Base-by-base conservation (phyloP, 257 asterid species). In the Scutellaria minor region DNA sequence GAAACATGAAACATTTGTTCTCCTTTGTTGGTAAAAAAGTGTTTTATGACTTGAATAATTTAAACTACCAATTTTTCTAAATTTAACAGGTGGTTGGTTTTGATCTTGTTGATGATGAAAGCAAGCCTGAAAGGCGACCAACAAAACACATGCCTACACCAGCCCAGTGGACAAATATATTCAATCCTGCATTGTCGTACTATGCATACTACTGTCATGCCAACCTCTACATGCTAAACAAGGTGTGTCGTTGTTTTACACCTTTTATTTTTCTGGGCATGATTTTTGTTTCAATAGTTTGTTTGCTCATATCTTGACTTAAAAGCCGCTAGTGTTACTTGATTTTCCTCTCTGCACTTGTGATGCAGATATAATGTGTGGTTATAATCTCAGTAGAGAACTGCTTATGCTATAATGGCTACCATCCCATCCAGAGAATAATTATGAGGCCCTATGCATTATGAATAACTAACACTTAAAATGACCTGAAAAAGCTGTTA, bases 101-200 rank as follows among this genome's bases (percentile, higher is more conserved):
- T 83, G 99, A 94, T 86, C 93, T 91, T 80, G 99, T 94, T 84
- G 99, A 94, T 75, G 99, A 94, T 51, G 99, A 94, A 85, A 94
- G 93, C 87, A 94, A 94, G 83, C 99, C 99, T 73, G 99, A 94
- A 82, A 84, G 99, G 72, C 86, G 97, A 74, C 99, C 99, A 41
- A 94, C 97, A 54, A 94, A 94, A 79, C 99, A 94, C 87, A 94
- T 94, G 99, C 99, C 96, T 64, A 91, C 97, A 6, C 99, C 99
- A 0, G 87, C 83, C 74, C 90, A 94, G 66, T 94, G 99, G 99
- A 94, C 96, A 74, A 94, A 94, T 56, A 84, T 86, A 63, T 91
- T 88, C 77, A 94, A 94, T 78, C 99, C 99, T 73, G 97, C 97
- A 56, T 94, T 75, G 82, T 94, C 99, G 8, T 94, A 94, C 76